These are phyloP conservation scores for Protomyces lactucae-debilis DNA, from an alignment of 1,139 yeast species.

Conservation along the genomic window DNA sequence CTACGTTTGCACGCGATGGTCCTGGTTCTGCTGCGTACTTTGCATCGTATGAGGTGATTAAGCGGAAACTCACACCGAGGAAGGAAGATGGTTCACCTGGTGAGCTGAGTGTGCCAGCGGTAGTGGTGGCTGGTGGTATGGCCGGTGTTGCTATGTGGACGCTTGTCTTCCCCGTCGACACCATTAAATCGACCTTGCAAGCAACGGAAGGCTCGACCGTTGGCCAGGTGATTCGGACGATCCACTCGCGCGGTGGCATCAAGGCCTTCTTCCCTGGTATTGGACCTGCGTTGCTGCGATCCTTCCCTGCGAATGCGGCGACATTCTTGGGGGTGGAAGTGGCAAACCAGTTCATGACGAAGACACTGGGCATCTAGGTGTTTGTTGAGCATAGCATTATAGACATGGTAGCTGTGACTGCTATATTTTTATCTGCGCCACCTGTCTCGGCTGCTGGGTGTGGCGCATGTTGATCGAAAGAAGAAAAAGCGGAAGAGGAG, in stretches of 20 bases:
- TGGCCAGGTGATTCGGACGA: constrained; percentile 57
- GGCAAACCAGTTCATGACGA: constrained; percentile 59
- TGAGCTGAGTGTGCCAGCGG: constrained; percentile 80
- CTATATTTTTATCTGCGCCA: neutral
- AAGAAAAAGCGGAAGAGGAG: neutral
- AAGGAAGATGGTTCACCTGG: constrained; percentile 53
- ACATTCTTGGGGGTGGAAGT: constrained; percentile 93
- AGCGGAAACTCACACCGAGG: constrained; percentile 57
- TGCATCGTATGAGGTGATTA: constrained; percentile 85
- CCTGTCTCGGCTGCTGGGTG: neutral
- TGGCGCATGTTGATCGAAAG: neutral
- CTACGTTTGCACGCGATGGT: constrained; percentile 93
- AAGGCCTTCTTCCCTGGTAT: constrained; percentile 96
- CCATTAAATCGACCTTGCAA: constrained; percentile 82
- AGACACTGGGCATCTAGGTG: constrained; percentile 16
- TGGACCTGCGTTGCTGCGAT: constrained; percentile 89
- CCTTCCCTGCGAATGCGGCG: constrained; percentile 98
- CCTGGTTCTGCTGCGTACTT: constrained; percentile 97
- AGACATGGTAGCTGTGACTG: neutral
- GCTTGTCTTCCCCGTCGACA: constrained; percentile 92
- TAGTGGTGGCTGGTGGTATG: constrained; percentile 85
- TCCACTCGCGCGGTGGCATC: constrained; percentile 68
- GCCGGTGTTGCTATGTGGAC: constrained; percentile 98
- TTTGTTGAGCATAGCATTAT: neutral
- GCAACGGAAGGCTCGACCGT: constrained; percentile 50